These are phyloP conservation scores for Aspergillus ustus DNA, from an alignment of 2,329 filamentous ascomycete genomes.

Conservation along the genomic window DNA sequence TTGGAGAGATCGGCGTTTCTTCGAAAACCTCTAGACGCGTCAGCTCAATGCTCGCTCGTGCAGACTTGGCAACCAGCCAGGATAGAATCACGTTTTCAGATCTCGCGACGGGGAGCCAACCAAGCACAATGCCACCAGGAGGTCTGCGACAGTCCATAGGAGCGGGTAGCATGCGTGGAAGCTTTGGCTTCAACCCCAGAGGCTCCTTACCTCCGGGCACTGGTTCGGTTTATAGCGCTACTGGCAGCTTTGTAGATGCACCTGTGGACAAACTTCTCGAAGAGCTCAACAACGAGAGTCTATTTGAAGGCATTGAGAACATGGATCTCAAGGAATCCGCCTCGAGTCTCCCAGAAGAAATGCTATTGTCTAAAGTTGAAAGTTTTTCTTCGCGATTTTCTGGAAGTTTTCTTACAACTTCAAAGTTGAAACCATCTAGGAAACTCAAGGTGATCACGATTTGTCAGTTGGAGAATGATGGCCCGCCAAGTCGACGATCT, in stretches of 20 bases:
- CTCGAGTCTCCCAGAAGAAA: conserved; percentile 72
- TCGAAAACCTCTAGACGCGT: conserved; percentile 74
- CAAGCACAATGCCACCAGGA: conserved; percentile 43
- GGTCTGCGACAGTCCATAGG: conserved; percentile 74
- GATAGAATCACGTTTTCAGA: conserved; percentile 82
- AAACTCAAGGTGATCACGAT: conserved; percentile 66
- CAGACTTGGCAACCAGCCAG: conserved; percentile 83
- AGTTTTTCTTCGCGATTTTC: conserved; percentile 63
- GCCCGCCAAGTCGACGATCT: conserved; percentile 36
- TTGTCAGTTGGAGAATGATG: conserved; percentile 48
- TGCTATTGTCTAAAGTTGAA: conserved; percentile 73
- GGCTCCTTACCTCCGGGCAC: conserved; percentile 60
- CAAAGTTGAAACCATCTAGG: conserved; percentile 28
- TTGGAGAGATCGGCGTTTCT: conserved; percentile 58
- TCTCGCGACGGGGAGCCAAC: conserved; percentile 56
- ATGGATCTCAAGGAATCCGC: conserved; percentile 76
- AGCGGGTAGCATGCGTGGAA: conserved; percentile 66
- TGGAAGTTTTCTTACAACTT: conserved; percentile 34
- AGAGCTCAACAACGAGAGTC: conserved; percentile 64
- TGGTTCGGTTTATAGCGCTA: conserved; percentile 51
- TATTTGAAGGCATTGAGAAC: conserved; percentile 71
- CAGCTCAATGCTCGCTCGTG: conserved; percentile 86
- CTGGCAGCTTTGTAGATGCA: conserved; percentile 69
- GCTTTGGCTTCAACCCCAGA: conserved; percentile 59
- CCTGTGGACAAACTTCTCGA: conserved; percentile 73